These are phyloP conservation scores for Daldinia concentrica DNA, from an alignment of 495 filamentous ascomycete genomes.

Conservation along the genomic window DNA sequence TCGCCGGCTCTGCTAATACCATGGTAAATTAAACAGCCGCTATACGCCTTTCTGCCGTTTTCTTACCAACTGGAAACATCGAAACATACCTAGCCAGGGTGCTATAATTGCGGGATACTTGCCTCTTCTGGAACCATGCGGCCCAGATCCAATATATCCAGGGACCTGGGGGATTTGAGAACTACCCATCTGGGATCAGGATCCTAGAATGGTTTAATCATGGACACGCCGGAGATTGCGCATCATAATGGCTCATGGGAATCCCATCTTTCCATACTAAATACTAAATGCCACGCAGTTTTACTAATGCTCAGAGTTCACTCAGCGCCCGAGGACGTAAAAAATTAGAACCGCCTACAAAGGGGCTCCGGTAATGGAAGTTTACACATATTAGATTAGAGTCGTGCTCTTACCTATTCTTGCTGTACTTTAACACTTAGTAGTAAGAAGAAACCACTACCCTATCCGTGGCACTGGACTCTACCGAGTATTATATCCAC, in stretches of 20 bases:
- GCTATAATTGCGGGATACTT: constrained; percentile 28
- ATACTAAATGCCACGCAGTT: neutral
- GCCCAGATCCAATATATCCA: constrained; percentile 30
- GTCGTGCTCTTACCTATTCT: neutral
- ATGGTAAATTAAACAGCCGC: neutral
- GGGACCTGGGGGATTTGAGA: constrained; percentile 22
- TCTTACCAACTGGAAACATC: neutral
- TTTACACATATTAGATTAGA: neutral
- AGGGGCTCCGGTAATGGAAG: neutral
- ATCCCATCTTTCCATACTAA: neutral
- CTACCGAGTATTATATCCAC: neutral
- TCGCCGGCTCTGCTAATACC: neutral
- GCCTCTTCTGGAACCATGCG: constrained; percentile 22
- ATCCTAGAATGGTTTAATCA: constrained; percentile 12
- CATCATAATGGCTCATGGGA: neutral
- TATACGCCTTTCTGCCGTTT: neutral
- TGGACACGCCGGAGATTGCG: constrained; percentile 30
- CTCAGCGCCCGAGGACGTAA: no score
- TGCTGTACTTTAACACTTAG: no score
- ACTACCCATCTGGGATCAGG: constrained; percentile 5
- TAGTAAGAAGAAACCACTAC: no score
- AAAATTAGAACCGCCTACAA: no score
- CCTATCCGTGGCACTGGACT: neutral
- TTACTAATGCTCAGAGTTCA: neutral
- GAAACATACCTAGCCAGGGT: constrained; percentile 6